Base-by-base conservation (phyloP, 2,329 filamentous ascomycete genomes). In the Hortaea werneckii region DNA sequence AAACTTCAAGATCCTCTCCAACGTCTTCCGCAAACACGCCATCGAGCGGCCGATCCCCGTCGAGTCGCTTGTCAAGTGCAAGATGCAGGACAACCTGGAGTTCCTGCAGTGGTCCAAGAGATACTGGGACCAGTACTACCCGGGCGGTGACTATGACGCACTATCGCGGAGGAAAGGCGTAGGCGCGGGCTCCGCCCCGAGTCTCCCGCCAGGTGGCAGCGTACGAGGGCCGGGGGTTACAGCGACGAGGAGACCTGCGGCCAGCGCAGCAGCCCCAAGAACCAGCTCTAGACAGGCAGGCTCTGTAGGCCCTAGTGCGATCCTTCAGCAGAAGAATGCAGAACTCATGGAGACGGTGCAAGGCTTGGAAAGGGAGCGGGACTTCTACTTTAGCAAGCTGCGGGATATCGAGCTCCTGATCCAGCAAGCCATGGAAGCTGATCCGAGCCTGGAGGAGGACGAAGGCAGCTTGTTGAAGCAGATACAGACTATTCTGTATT, bases 11-110 rank as follows among this genome's bases (percentile, higher is more conserved):
- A 76, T 96, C 58, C 75, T 98, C 55, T 90, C 95, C 71, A 90
- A 88, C 67, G 76, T 78, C 54, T 96, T 96, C 64, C 76, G 81
- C 51, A 85, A 85, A 67, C 89, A 96, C 70, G 75, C 81, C 54
- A 78, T 98, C 72, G 89, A 96, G 60, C 88, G 88, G 65, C 83
- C 85, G 28, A 82, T 98, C 58, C 87, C 87, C 49, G 87, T 96
- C 65, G 81, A 95, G 67, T 75, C 78, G 48, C 81, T 98, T 49
- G 80, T 92, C 60, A 98, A 96, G 70, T 98, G 92, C 77, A 95
- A 95, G 76, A 98, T 98, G 90, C 92, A 98, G 77, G 92, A 98
- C 69, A 98, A 98, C 73, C 85, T 98, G 59, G 92, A 96, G 65
- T 98, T 98, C 67, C 76, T 98, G 50, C 92, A 98, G 72, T 98